These are phyloP conservation scores for Poterioochromonas sp. DNA, from an alignment of 352 stramenopile species.

Conservation along the genomic window DNA sequence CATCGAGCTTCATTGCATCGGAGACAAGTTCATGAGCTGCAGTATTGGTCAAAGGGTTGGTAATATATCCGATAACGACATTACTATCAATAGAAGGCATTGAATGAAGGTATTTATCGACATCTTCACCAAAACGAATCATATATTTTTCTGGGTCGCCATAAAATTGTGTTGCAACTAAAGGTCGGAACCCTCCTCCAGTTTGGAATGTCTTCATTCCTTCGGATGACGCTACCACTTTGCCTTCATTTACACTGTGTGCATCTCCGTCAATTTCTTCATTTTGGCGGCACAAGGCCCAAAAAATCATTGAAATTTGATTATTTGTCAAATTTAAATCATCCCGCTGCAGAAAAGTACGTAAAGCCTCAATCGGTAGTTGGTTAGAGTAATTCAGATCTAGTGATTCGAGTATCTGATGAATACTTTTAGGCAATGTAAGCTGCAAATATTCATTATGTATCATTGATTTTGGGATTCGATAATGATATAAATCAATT, in stretches of 20 bases:
- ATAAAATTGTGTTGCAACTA: neutral
- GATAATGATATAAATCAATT: neutral
- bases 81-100: constrained; percentile 19
- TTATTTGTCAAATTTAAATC: neutral
- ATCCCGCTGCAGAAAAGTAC: neutral
- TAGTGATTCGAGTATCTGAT: neutral
- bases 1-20: constrained; percentile 15
- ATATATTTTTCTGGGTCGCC: neutral
- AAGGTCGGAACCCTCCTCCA: neutral
- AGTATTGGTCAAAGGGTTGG: neutral
- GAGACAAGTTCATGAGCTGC: constrained; percentile 10
- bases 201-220: neutral
- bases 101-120: constrained; percentile 7
- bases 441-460: constrained; percentile 17
- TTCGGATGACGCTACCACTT: neutral
- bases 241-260: neutral
- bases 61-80: neutral
- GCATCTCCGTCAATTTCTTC: neutral
- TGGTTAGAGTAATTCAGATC: constrained; percentile 9
- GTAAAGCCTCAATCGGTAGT: neutral
- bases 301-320: constrained; percentile 4
- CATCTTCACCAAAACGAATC: neutral
- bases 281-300: neutral
- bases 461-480: constrained; percentile 11
- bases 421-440: neutral